Evolutionary conservation across 2,329 filamentous ascomycete genomes (phyloP).

Genomic region (Orbilia ellipsospora): DNA sequence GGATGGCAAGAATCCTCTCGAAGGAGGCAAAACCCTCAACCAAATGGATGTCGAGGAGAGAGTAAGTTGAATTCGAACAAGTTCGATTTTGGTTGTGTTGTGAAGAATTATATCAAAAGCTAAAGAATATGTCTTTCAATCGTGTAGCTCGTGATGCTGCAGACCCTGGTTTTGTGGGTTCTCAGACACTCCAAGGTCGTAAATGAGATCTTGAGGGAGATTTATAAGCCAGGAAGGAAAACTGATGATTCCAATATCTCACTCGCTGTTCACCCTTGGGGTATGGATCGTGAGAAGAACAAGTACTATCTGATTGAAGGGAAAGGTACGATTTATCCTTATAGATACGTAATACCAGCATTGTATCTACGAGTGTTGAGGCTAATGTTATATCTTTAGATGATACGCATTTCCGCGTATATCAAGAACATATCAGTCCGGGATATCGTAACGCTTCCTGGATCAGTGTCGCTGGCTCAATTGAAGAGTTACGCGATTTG

Average conservation of each 20-base stretch:
- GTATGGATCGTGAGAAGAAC: slow-evolving; percentile 86
- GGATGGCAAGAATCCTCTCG: slow-evolving; percentile 83
- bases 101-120: neutral
- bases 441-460: slow-evolving; percentile 79
- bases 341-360: neutral
- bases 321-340: slow-evolving; percentile 51
- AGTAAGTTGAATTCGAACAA: slow-evolving; percentile 67
- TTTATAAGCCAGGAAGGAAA: slow-evolving; percentile 87
- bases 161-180: slow-evolving; percentile 86
- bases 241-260: slow-evolving; percentile 83
- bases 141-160: slow-evolving; percentile 80
- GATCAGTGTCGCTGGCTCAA: slow-evolving; percentile 91
- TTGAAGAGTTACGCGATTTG: slow-evolving; percentile 82
- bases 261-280: slow-evolving; percentile 90
- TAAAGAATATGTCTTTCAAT: neutral
- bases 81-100: slow-evolving; percentile 12
- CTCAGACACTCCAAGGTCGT: slow-evolving; percentile 87
- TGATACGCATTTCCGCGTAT: slow-evolving; percentile 92
- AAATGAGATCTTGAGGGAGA: slow-evolving; percentile 82
- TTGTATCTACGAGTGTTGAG: neutral
- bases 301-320: slow-evolving; percentile 95
- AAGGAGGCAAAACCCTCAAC: slow-evolving; percentile 81
- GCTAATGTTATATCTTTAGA: slow-evolving; percentile 65
- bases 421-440: slow-evolving; percentile 85
- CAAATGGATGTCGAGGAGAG: slow-evolving; percentile 83